These are phyloP conservation scores for Vigna radiata DNA, from an alignment of 306 rosid species.

Conservation along the genomic window DNA sequence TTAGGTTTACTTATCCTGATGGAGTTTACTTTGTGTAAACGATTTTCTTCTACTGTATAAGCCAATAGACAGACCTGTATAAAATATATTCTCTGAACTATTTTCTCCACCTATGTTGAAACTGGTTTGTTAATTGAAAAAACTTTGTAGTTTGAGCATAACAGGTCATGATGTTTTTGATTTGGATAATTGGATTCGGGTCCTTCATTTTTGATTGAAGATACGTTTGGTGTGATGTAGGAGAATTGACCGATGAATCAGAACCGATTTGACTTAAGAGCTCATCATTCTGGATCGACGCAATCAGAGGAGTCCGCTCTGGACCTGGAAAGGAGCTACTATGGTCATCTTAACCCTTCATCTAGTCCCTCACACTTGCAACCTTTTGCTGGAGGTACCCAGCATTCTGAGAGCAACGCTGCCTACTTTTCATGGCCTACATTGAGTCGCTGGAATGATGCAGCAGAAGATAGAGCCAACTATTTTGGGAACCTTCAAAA, in stretches of 20 bases:
- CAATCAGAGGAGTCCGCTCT: slow-evolving; percentile 87
- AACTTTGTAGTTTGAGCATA: slow-evolving; percentile 39
- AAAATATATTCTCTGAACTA: slow-evolving; percentile 3
- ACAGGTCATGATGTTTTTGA: slow-evolving; percentile 26
- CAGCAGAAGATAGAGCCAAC: slow-evolving; percentile 92
- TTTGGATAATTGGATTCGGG: slow-evolving; percentile 16
- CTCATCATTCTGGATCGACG: slow-evolving; percentile 79
- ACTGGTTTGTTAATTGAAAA: slow-evolving; percentile 33
- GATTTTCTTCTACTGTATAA: slow-evolving; percentile 33
- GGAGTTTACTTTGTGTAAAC: slow-evolving; percentile 24
- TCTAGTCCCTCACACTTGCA: slow-evolving; percentile 78
- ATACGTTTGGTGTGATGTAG: slow-evolving; percentile 50
- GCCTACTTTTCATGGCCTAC: slow-evolving; percentile 99
- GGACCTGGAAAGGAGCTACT: slow-evolving; percentile 81
- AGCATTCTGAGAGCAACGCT: slow-evolving; percentile 90
- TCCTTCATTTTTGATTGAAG: slow-evolving; percentile 36
- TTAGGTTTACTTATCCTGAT: slow-evolving; percentile 27
- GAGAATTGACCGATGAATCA: slow-evolving; percentile 81
- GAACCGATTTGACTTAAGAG: slow-evolving; percentile 63
- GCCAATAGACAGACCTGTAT: slow-evolving; percentile 8
- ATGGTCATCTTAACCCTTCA: slow-evolving; percentile 68
- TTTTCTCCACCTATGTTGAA: slow-evolving; percentile 33
- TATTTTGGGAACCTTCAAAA: slow-evolving; percentile 94
- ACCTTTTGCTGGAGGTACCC: slow-evolving; percentile 79
- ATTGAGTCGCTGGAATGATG: slow-evolving; percentile 81